phyloP scores from a whole-genome alignment of 805 yeast genomes.

The Myxozyma kluyveri region DNA sequence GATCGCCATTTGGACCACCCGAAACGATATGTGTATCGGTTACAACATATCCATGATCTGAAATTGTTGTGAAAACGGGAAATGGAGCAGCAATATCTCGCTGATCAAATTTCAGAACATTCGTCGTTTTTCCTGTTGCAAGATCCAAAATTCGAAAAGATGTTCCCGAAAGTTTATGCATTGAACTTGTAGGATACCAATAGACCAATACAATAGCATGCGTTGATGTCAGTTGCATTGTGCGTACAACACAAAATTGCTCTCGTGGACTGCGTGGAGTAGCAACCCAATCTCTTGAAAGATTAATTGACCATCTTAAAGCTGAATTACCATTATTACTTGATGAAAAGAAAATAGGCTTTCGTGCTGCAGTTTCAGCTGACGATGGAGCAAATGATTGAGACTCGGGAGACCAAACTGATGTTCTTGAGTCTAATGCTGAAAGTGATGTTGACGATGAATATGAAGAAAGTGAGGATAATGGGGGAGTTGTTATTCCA shows the following conservation, averaged over 20 bases:
- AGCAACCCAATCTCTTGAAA: constrained; percentile 10
- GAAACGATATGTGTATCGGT: constrained; percentile 20
- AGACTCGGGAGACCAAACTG: neutral
- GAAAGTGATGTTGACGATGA: neutral
- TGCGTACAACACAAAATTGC: constrained; percentile 17
- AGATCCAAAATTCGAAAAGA: constrained; percentile 15
- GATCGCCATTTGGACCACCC: constrained; percentile 15
- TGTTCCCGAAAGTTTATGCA: constrained; percentile 19
- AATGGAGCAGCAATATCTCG: neutral
- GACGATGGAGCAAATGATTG: neutral
- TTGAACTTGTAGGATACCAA: constrained; percentile 21
- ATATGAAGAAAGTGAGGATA: neutral
- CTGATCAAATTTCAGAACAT: constrained; percentile 1
- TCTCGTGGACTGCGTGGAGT: constrained; percentile 6
- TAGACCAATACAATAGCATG: constrained; percentile 14
- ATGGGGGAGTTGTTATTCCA: neutral
- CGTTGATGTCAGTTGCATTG: constrained; percentile 13
- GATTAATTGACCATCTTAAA: constrained; percentile 14
- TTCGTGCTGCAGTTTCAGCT: neutral
- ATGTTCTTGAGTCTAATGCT: neutral
- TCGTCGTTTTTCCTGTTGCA: constrained; percentile 9
- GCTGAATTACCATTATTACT: constrained; percentile 5
- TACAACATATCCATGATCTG: constrained; percentile 11
- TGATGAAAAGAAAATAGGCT: neutral
- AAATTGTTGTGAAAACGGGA: constrained; percentile 10